These are phyloP conservation scores for Mantamonas sphyraenae DNA, from an alignment of 78 protist species.

Conservation along the genomic window DNA sequence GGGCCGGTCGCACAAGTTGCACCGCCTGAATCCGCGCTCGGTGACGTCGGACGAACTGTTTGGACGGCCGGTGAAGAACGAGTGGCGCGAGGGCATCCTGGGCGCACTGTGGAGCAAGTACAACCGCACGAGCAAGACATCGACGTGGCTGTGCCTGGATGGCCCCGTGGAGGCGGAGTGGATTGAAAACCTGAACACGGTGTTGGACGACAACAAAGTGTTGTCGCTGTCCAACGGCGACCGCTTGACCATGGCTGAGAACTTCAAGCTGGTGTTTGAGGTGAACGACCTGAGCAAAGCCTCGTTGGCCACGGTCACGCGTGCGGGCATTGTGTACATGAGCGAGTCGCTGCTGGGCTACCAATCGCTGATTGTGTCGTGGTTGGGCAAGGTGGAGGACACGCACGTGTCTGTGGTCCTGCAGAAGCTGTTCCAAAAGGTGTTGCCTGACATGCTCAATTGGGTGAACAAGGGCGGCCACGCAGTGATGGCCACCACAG, in stretches of 20 bases:
- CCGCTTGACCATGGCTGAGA: constrained; percentile 65
- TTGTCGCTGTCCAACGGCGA: constrained; percentile 81
- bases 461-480: constrained; percentile 2
- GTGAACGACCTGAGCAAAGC: constrained; percentile 71
- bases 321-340: constrained; percentile 76
- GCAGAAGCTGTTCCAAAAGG: constrained; percentile 10
- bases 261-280: constrained; percentile 67
- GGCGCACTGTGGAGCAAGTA: constrained; percentile 60
- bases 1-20: constrained; percentile 29
- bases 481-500: constrained; percentile 16
- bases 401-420: constrained; percentile 13
- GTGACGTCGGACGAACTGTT: constrained; percentile 72
- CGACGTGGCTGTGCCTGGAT: constrained; percentile 68
- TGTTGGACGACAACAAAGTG: constrained; percentile 81
- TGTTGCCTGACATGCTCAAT: not conserved
- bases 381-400: constrained; percentile 11
- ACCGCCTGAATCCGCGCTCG: constrained; percentile 80
- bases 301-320: constrained; percentile 90
- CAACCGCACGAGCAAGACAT: constrained; percentile 10
- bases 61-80: constrained; percentile 52
- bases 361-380: constrained; percentile 25
- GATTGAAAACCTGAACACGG: constrained; percentile 86
- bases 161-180: constrained; percentile 86
- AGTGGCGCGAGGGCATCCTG: constrained; percentile 87
- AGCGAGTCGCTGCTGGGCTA: not conserved